Evolutionary conservation across 2,329 filamentous ascomycete species (phyloP), one percentile per base, ranked within the genome.

Genomic region (Lanzia echinophila): DNA sequence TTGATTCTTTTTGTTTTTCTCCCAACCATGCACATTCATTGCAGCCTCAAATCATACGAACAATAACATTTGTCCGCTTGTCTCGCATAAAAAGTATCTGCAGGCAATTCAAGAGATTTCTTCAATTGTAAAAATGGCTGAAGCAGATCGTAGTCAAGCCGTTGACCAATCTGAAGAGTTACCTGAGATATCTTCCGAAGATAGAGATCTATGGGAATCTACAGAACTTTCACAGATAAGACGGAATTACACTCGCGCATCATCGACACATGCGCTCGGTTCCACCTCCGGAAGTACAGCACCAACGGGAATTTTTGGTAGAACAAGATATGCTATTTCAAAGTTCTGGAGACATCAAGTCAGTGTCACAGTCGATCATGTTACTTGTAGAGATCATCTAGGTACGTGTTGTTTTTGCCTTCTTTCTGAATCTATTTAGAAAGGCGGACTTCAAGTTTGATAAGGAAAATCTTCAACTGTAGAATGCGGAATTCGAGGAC

Each of bases 321-420:
- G 52, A 50, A 47, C 62, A 45, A 53, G 43, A 12, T 63, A 61
- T 45, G 51, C 39, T 34, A 24, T 65, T 36, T 61, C 62, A 28
- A 70, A 63, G 47, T 75, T 76, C 56, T 82, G 79, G 78, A 67
- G 68, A 39, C 68, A 71, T 24, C 71, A 82, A 56, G 65, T 82
- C 47, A 72, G 69, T 50, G 65, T 80, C 6, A 69, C 72, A 3
- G 78, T 82, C 15, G 73, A 76, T 13, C 74, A 76, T 56, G 70
- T 72, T 28, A 66, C 71, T 46, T 75, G 75, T 59, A 70, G 79
- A 65, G 79, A 83, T 62, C 78, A 82, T 67, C 62, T 83, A 41
- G 79, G 79, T 81, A 72, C 51, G 72, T 58, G n/a, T 28, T 32
- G 24, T 49, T 31, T 52, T 51, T 59, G 36, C 36, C 52, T 53